Base-by-base conservation (phyloP, 179 eudicot genomes). In the Beta macrorhiza region DNA sequence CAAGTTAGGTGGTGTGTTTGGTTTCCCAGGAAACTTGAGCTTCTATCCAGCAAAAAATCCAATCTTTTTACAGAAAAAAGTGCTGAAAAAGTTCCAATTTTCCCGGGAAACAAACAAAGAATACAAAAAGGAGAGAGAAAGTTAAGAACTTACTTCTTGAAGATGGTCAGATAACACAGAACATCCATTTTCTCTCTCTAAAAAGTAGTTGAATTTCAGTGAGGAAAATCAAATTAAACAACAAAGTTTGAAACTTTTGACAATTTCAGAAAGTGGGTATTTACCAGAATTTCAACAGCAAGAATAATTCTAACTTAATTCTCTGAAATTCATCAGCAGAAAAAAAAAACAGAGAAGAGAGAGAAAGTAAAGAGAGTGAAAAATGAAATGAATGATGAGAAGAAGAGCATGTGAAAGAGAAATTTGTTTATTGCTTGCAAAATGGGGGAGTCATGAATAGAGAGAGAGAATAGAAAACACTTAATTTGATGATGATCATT, bases 391-490 rank as follows among this genome's bases (percentile, higher is more conserved):
- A 68, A 68, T 68, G 52, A 74, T 32, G 11, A 59, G 32, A 45
- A 76, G 72, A 17, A 80, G 75, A 77, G 74, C 82, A 82, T 78
- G 84, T 74, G 87, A 67, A 76, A 25, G 59, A 67, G 73, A 67
- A 63, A 61, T 15, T 64, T 73, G 70, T 79, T 79, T 69, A 82
- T 82, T 85, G 84, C 87, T 82, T 82, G 82, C 56, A 78, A 81
- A 52, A 56, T 37, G 62, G 78, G 77, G 52, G 57, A 75, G 84
- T 82, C 67, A 79, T 82, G 73, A 75, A 82, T 77, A 67, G 84
- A 47, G 79, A 72, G 81, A 79, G 80, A 80, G 68, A 45, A 20
- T n/a, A 49, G 80, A 49, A 44, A 73, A 74, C 29, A 55, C 29
- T 11, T 45, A 53, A 20, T 55, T 73, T 20, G 15, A 44, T 51